Percentiles rank a stretch among this genome's conserved stretches.
These are phyloP conservation scores for Trichophyton rubrum DNA, from an alignment of 2,329 filamentous ascomycete genomes.

Conservation along the genomic window DNA sequence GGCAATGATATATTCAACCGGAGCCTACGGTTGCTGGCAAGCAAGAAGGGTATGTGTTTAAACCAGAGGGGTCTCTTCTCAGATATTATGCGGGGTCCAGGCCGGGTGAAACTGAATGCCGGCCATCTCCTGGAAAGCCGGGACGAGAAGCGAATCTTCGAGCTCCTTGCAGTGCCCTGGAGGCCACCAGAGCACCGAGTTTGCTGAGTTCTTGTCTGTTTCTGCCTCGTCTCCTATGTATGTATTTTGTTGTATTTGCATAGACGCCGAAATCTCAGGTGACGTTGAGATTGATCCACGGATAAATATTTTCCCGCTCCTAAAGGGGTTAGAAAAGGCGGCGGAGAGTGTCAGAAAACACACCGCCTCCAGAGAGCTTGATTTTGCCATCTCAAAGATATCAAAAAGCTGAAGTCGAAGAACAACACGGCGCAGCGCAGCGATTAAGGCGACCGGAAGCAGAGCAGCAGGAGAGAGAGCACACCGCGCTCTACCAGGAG, in stretches of 20 bases:
- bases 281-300: background rate
- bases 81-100: conserved; percentile 51
- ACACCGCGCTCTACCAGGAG: background rate
- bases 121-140: conserved; percentile 61
- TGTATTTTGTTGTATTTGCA: background rate
- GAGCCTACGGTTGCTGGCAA: conserved; percentile 66
- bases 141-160: conserved; percentile 70
- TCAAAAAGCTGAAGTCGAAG: background rate
- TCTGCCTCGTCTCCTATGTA: background rate
- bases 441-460: background rate
- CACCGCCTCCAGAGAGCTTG: conserved; percentile 2
- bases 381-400: background rate
- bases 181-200: conserved; percentile 63
- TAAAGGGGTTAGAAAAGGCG: background rate
- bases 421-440: background rate
- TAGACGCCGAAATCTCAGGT: background rate
- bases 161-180: conserved; percentile 72
- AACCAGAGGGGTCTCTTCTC: conserved; percentile 73
- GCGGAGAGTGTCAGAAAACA: background rate
- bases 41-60: conserved; percentile 67
- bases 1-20: conserved; percentile 92
- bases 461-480: background rate
- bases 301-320: background rate
- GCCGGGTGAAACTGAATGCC: conserved; percentile 49
- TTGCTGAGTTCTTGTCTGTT: conserved; percentile 41